These are phyloP conservation scores for Geosmithia putterillii DNA, from an alignment of 2,329 filamentous ascomycete genomes.

Conservation along the genomic window DNA sequence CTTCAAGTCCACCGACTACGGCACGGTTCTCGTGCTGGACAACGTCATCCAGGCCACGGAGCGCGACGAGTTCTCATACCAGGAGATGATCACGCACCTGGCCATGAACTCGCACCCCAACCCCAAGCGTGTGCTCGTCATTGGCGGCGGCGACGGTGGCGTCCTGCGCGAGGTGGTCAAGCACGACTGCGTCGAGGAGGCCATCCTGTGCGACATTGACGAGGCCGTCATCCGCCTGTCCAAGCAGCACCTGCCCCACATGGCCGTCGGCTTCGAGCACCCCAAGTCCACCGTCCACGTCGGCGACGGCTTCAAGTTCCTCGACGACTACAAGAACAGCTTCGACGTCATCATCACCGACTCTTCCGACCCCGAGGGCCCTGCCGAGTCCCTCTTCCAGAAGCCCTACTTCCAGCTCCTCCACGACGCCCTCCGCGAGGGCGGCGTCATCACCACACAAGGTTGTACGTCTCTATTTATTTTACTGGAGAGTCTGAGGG, in stretches of 20 bases:
- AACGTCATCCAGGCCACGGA: slow-evolving; percentile 99
- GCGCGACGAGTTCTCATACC: slow-evolving; percentile 97
- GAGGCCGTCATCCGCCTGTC: slow-evolving; percentile 97
- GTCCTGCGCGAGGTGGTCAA: slow-evolving; percentile 98
- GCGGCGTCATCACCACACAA: slow-evolving; percentile 99
- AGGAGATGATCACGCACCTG: slow-evolving; percentile 99
- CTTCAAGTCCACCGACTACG: slow-evolving; percentile 96
- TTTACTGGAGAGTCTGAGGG: slow-evolving; percentile 24
- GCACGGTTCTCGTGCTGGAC: slow-evolving; percentile 91
- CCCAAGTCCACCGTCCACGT: slow-evolving; percentile 87
- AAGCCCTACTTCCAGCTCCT: slow-evolving; percentile 98
- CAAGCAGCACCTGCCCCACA: slow-evolving; percentile 92
- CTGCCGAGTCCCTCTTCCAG: slow-evolving; percentile 93
- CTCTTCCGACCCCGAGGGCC: slow-evolving; percentile 92
- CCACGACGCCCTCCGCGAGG: slow-evolving; percentile 77
- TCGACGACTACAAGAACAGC: slow-evolving; percentile 88
- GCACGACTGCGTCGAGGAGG: slow-evolving; percentile 94
- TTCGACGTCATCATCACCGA: slow-evolving; percentile 99
- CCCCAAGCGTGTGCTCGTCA: slow-evolving; percentile 97
- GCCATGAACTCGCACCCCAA: slow-evolving; percentile 98
- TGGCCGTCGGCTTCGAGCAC: slow-evolving; percentile 88
- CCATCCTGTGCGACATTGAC: slow-evolving; percentile 95
- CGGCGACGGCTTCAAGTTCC: slow-evolving; percentile 97
- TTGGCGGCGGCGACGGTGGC: slow-evolving; percentile 93
- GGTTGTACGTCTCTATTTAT: slow-evolving; percentile 87